phyloP scores from a whole-genome alignment of 176 grass and related monocot genomes.

The Zea luxurians region DNA sequence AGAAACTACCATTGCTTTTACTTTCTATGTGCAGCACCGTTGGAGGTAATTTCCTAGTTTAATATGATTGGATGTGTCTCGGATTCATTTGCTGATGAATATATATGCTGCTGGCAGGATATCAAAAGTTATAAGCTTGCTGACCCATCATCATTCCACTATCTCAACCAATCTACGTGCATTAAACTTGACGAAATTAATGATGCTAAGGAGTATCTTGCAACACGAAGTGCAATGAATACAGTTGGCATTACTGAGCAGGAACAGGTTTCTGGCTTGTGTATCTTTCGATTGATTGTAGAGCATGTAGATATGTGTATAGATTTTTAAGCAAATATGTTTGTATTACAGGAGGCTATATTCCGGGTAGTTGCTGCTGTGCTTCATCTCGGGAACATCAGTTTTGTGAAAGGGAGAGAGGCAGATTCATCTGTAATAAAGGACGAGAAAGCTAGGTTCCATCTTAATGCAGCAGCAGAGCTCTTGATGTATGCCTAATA shows the following conservation, averaged over 20 bases:
- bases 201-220: constrained; percentile 81
- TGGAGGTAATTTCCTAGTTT: constrained; percentile 58
- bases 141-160: constrained; percentile 66
- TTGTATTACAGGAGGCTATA: constrained; percentile 67
- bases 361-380: constrained; percentile 87
- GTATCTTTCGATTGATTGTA: not conserved
- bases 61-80: constrained; percentile 9
- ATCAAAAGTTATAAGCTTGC: constrained; percentile 69
- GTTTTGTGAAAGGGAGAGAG: constrained; percentile 87
- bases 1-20: constrained; percentile 97
- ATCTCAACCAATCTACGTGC: constrained; percentile 91
- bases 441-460: constrained; percentile 82
- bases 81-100: constrained; percentile 27
- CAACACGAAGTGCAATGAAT: constrained; percentile 89
- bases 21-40: constrained; percentile 80
- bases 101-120: constrained; percentile 52
- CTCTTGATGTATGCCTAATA: constrained; percentile 72
- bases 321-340: constrained; percentile 22
- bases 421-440: constrained; percentile 86
- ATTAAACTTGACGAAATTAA: constrained; percentile 71
- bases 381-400: constrained; percentile 95
- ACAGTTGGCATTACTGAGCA: constrained; percentile 81
- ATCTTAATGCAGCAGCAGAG: constrained; percentile 81
- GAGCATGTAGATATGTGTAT: constrained; percentile 20
- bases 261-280: constrained; percentile 60